Evolutionary conservation across 495 filamentous ascomycete genomes (phyloP), one percentile per base, ranked within the genome.

Genomic region (Beverwykella pulmonaria): DNA sequence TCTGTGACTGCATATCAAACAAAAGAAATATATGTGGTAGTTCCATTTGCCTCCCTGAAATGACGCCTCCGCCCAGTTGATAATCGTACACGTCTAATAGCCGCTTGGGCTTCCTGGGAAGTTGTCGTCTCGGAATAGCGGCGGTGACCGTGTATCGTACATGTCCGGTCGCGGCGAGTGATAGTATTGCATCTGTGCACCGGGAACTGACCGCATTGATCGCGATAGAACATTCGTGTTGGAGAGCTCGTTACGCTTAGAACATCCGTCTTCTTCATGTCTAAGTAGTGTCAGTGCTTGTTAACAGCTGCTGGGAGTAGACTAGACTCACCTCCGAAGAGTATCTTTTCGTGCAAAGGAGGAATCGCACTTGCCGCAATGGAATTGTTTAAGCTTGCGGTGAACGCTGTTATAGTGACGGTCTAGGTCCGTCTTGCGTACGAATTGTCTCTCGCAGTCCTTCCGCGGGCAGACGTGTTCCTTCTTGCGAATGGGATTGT

Each of bases 321-420:
- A 15, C 41, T 14, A 26, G 10, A 10, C 82, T 75, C 74, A 90
- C 91, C 90, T 88, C 77, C 88, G 79, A 39, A 96, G 80, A 8
- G 91, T 95, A 74, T 96, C 92, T 73, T 91, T 91, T 48, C 92
- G 82, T 39, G 90, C 89, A 81, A 94, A 96, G 46, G 81, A 80
- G 54, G 84, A 82, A n/a, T 83, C 81, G 75, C 92, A 96, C 56
- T 87, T 83, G 36, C 85, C 82, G 73, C 92, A 96, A 60, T 78
- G 77, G 75, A 87, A 88, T 65, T 88, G 87, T 68, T 87, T 85
- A 59, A 65, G 22, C 48, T 69, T 69, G 17, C 1, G 34, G 32
- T 65, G 60, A 75, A 88, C 93, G 73, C 89, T 95, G 69, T 91
- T 85, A 57, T 88, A 77, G 78, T 97, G 93, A 61, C 93, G 81